phyloP scores from a whole-genome alignment of 441 rosid species.

The Adansonia rubrostipa region DNA sequence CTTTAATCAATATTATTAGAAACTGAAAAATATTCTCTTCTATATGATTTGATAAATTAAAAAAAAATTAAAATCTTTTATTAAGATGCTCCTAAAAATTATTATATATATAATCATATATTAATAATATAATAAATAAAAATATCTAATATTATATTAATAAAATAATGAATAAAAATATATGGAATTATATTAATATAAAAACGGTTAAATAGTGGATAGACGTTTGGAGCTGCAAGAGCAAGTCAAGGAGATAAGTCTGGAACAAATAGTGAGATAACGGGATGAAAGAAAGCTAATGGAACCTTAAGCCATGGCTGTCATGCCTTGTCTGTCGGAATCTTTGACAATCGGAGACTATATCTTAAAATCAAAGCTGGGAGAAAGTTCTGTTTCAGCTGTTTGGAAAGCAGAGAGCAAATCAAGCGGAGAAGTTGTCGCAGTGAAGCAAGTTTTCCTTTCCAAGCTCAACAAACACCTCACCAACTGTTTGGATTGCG shows the following conservation, averaged over 20 bases:
- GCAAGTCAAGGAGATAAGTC: background rate
- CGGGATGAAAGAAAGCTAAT: background rate
- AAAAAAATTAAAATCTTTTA: too few species aligned
- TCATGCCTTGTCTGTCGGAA: conserved; percentile 14
- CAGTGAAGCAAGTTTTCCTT: conserved; percentile 61
- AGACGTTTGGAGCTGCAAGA: background rate
- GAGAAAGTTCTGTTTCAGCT: conserved; percentile 45
- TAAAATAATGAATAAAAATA: too few species aligned
- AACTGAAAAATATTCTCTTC: too few species aligned
- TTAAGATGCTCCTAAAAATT: too few species aligned
- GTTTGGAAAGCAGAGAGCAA: conserved; percentile 59
- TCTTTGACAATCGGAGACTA: conserved; percentile 35
- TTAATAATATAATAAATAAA: too few species aligned
- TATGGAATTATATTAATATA: too few species aligned
- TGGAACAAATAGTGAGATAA: background rate
- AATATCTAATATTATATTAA: too few species aligned
- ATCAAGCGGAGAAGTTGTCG: conserved; percentile 50
- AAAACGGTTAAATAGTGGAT: too few species aligned
- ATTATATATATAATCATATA: too few species aligned
- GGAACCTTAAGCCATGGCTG: conserved; percentile 23
- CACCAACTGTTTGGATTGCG: conserved; percentile 50
- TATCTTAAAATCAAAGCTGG: conserved; percentile 49
- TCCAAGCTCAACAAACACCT: conserved; percentile 54
- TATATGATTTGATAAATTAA: too few species aligned
- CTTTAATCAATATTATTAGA: too few species aligned